Percentiles rank a stretch among this genome's conserved stretches.
Conservation (phyloP, 371 early-diverging fungal species). For the Synchytrium microbalum region DNA sequence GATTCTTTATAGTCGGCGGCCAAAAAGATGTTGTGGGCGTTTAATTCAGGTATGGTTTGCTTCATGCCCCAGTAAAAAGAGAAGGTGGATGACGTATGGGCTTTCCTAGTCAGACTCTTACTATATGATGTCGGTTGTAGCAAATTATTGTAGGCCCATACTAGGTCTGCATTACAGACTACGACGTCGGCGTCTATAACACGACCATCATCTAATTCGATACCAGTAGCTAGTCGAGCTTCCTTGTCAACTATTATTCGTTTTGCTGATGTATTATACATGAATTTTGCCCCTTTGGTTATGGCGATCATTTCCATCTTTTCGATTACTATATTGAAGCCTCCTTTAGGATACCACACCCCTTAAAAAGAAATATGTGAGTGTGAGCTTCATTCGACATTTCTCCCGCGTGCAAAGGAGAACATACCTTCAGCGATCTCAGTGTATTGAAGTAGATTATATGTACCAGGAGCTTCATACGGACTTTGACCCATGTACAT, state of each 20-base stretch:
- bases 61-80: slow-evolving; percentile 56
- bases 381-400: too few relatives aligned
- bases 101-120: slow-evolving; percentile 27
- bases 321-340: slow-evolving; percentile 52
- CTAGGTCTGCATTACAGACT: slow-evolving; percentile 55
- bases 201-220: slow-evolving; percentile 39
- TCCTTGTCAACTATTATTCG: slow-evolving; percentile 35
- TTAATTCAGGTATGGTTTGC: slow-evolving; percentile 36
- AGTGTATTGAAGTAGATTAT: slow-evolving; percentile 51
- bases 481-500: slow-evolving; percentile 55
- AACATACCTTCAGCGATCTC: slow-evolving; percentile 50
- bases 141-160: slow-evolving; percentile 49
- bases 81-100: slow-evolving; percentile 53
- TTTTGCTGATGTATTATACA: slow-evolving; percentile 38
- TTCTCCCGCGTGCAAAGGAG: too few relatives aligned
- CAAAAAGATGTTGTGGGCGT: slow-evolving; percentile 56
- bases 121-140: slow-evolving; percentile 41
- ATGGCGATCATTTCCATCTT: slow-evolving; percentile 44
- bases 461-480: slow-evolving; percentile 58
- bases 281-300: slow-evolving; percentile 42
- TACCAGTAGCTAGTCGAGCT: slow-evolving; percentile 37
- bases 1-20: slow-evolving; percentile 47
- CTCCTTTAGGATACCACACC: slow-evolving; percentile 58
- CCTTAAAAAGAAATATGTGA: slow-evolving; percentile 11
- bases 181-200: slow-evolving; percentile 49